Evolutionary conservation across 2,329 filamentous ascomycete genomes (phyloP), one percentile per base, ranked within the genome.

Genomic region (Sclerotinia minor): DNA sequence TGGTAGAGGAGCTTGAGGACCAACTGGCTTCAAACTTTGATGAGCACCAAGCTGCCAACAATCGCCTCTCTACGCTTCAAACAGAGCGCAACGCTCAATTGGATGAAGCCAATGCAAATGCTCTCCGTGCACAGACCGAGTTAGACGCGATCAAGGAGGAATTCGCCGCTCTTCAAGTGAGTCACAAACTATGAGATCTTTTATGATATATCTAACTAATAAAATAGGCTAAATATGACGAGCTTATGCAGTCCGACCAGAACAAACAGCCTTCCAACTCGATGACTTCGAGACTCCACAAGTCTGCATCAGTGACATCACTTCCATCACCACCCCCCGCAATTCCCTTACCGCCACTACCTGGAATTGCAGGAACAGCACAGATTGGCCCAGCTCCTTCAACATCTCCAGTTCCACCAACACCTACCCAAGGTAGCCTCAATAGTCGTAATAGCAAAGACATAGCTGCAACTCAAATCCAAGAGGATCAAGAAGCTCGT

Each of bases 1-100:
- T 99, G 17, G 92, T 99, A 11, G 92, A 98, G 78, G 94, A 99
- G 80, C 88, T 99, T 6, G 95, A 99, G 79, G 94, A 98, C 75
- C 95, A 99, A 79, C 87, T 99, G 65, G 94, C 94, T 76, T 92
- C 86, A 77, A 97, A 95, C 80, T 99, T 93, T 79, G 95, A 99
- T 76, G 92, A 97, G 77, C 93, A 94, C 69, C 92, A 97, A 76
- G 83, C 87, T 69, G 89, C 89, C 17, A 93, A 87, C 78, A 96
- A 97, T 80, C 89, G 94, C 65, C 82, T 98, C 65, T 97, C 94
- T 64, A 89, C 91, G 59, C 83, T 94, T 60, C 89, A 93, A 76
- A 86, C 87, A 24, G 91, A 94, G 79, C 89, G 90, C 59, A 86
- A 89, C 69, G 83, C 84, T 64, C 89, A 94, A 74, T 80, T 97